Evolutionary conservation across 352 stramenopile species (phyloP), one percentile per base, ranked within the genome.

Genomic region (Globisporangium cystogenes): DNA sequence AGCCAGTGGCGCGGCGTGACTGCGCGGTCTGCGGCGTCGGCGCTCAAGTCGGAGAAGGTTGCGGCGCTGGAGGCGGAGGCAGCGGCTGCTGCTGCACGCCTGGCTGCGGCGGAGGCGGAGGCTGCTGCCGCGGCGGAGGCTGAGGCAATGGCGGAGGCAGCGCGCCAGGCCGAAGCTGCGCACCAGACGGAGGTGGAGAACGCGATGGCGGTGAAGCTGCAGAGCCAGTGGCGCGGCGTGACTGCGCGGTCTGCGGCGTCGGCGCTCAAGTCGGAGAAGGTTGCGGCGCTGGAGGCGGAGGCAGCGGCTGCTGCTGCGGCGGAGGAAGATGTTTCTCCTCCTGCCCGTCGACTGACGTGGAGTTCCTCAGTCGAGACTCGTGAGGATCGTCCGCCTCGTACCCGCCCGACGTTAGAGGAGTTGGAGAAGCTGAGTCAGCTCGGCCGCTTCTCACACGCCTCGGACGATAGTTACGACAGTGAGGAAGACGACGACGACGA

Each of bases 171-270:
- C 6, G 33, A 11, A 3, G 33, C 31, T 36, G 31, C 40, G 40
- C 12, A 31, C 11, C 29, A 53, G 18, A 20, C 46, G 33, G 24
- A 59, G 33, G 37, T 55, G 16, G 53, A 56, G 45, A 51, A 33
- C 23, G 21, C 31, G 21, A 57, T 62, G 55, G 48, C 48, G 20
- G 48, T 57, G 48, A 62, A 57, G 42, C 55, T 62, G n/a, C 57
- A 59, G 51, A 67, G 44, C 29, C 54, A 55, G n/a, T 67, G 60
- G 60, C 60, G 60, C 16, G 51, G 46, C 29, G 60, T 43, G 40
- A 46, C 48, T 12, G 51, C 55, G 16, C 53, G 53, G n/a, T 59
- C 53, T 16, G n/a, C 45, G 24, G 53, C 53, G 23, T 16, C 44
- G 43, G 3, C 35, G 18, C 26, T 59, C 43, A 59, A 59, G 52